Base-by-base conservation (phyloP, 768 basidiomycete species). In the Rhodosporidiobolus sp. region DNA sequence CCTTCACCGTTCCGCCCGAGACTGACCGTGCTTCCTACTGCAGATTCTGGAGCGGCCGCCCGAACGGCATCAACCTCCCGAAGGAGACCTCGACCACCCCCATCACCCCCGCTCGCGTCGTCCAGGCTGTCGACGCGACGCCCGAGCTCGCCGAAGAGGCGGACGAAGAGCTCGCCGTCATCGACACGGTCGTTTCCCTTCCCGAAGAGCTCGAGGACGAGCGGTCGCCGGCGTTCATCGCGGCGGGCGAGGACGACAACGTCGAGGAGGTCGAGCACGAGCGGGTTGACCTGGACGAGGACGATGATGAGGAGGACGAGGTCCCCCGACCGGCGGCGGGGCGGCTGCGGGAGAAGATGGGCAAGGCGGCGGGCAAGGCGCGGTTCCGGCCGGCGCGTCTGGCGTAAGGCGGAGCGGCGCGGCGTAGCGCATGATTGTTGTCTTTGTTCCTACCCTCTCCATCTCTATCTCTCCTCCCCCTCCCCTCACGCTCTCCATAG, bases 31-130 rank as follows among this genome's bases (percentile, higher is more conserved):
- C 10, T 12, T 17, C 4, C 48, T 48, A 11, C 17, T 16, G 20
- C 49, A 69, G 68, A 30, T 69, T 69, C 68, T 69, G 62, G 62
- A 52, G 45, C 30, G 56, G 62, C 46, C 61, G 68, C 35, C 68
- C 68, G 20, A 34, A 34, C 32, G 68, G 68, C 35, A 56, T 69
- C 56, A 58, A 52, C 49, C 62, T 69, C 7, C 68, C 68, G 14
- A 43, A 54, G 46, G 67, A 69, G 30, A 35, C 28, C 35, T 24
- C 48, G n/a, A 45, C 8, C 35, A 26, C 22, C 3, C 56, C 56
- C 35, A 45, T 3, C 35, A 26, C 22, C 3, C 56, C 56, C 35
- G 54, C 30, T 32, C 30, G 10, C 28, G 54, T n/a, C 9, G 16
- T 16, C 28, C n/a, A n/a, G n/a, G 54, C 19, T n/a, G 54, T 19